Evolutionary conservation across 768 basidiomycete species (phyloP), one percentile per base, ranked within the genome.

Genomic region (Omphalotus guepiniiformis): DNA sequence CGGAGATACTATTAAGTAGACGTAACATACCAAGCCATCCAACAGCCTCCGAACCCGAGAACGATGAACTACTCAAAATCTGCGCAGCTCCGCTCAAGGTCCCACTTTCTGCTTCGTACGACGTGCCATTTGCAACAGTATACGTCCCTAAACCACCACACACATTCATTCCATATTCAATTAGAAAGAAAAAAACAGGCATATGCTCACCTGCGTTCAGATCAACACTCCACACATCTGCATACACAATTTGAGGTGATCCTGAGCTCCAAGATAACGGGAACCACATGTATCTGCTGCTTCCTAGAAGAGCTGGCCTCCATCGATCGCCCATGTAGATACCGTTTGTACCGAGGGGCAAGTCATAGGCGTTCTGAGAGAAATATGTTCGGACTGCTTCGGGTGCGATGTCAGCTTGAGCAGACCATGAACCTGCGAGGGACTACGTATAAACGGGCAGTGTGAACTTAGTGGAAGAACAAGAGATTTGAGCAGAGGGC

Each of bases 301-400:
- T 77, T 12, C 80, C 80, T 4, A 82, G 68, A 16, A 78, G 55
- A 28, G 62, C 59, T 16, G 78, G 71, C 12, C 77, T 62, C 81
- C 80, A 83, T 41, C 81, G 75, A 58, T 83, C 81, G 35, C 81
- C 80, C 77, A 82, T 80, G 54, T 82, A 83, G 42, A 83, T 71
- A 2, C 70, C 73, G 44, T 70, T 74, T 4, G 63, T 62, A 6
- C 72, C 76, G 23, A 81, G 60, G 12, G 70, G 66, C 38, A 81
- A 58, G 56, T 81, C 78, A 54, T 66, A 81, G 3, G 73, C 66
- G 58, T 82, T 83, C 63, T 82, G 81, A 18, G 79, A 81, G 59
- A 74, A 81, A 57, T 78, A 83, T 4, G 80, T 83, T 29, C 73
- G 65, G 27, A 71, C 71, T 26, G 70, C 61, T 47, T 64, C 47